phyloP scores from a whole-genome alignment of 495 filamentous ascomycete species.

The Penicillium arizonense region DNA sequence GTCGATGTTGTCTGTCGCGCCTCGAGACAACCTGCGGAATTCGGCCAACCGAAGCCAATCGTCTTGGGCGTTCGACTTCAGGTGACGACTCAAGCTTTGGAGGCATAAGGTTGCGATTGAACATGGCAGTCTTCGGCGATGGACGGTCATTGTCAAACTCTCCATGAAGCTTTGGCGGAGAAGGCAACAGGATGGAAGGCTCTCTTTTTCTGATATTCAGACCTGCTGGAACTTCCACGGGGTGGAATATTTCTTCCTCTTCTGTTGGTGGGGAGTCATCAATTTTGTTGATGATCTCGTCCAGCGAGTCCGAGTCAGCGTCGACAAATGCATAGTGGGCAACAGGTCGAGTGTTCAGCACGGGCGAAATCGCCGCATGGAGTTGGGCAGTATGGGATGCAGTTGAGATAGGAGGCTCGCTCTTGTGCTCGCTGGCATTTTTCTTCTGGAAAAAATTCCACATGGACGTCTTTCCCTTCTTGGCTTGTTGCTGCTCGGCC shows the following conservation, averaged over 20 bases:
- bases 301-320: slow-evolving; percentile 65
- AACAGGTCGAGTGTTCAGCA: slow-evolving; percentile 40
- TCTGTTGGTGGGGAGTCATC: slow-evolving; percentile 48
- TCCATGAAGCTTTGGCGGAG: slow-evolving; percentile 48
- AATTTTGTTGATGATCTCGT: slow-evolving; percentile 63
- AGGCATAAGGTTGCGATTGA: slow-evolving; percentile 23
- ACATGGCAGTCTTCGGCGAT: slow-evolving; percentile 44
- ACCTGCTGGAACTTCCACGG: slow-evolving; percentile 29
- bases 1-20: slow-evolving; percentile 64
- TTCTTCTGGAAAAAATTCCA: slow-evolving; percentile 83
- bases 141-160: slow-evolving; percentile 40
- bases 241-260: slow-evolving; percentile 24
- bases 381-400: slow-evolving; percentile 26
- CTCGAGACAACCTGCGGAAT: slow-evolving; percentile 84
- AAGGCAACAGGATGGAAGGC: slow-evolving; percentile 54
- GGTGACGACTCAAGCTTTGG: slow-evolving; percentile 18
- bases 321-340: slow-evolving; percentile 87
- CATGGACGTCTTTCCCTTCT: slow-evolving; percentile 31
- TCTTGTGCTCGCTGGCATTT: slow-evolving; percentile 22
- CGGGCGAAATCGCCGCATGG: slow-evolving; percentile 39
- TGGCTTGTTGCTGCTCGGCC: slow-evolving; percentile 16
- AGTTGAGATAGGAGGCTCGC: not conserved
- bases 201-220: slow-evolving; percentile 40
- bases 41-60: slow-evolving; percentile 79
- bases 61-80: slow-evolving; percentile 32